Conservation (phyloP, 2,329 filamentous ascomycete genomes). For the Trichoderma breve region DNA sequence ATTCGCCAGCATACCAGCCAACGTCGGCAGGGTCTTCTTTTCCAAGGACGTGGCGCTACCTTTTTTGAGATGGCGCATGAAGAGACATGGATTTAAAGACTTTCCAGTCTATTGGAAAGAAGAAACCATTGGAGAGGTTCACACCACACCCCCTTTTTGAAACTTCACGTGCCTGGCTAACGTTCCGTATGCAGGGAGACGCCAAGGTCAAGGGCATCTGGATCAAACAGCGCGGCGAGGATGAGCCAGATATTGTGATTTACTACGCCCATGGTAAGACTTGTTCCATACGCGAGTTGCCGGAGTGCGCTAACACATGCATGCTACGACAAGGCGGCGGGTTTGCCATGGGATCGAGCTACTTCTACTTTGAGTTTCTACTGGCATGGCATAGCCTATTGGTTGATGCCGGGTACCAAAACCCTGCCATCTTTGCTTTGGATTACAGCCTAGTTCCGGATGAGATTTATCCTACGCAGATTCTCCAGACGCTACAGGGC, state of each 20-base stretch:
- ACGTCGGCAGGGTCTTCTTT: constrained; percentile 73
- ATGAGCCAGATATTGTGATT: constrained; percentile 70
- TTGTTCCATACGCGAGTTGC: neutral
- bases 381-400: constrained; percentile 69
- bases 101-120: constrained; percentile 64
- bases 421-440: constrained; percentile 75
- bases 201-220: constrained; percentile 62
- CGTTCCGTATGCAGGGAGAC: constrained; percentile 31
- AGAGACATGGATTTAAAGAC: constrained; percentile 65
- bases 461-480: constrained; percentile 67
- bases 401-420: constrained; percentile 62
- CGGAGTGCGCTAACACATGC: neutral
- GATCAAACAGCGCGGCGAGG: constrained; percentile 60
- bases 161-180: constrained; percentile 6
- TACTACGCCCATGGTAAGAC: constrained; percentile 74
- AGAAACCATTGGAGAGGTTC: constrained; percentile 34
- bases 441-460: constrained; percentile 81
- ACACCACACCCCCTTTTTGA: neutral
- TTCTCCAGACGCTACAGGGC: constrained; percentile 66
- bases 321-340: constrained; percentile 59
- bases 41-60: constrained; percentile 69
- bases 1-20: constrained; percentile 67
- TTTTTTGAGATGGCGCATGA: constrained; percentile 72
- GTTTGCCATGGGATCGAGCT: constrained; percentile 76
- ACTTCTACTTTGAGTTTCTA: constrained; percentile 84